Evolutionary conservation across 352 stramenopile genomes (phyloP).

Genomic region (Elongisporangium anandrum): DNA sequence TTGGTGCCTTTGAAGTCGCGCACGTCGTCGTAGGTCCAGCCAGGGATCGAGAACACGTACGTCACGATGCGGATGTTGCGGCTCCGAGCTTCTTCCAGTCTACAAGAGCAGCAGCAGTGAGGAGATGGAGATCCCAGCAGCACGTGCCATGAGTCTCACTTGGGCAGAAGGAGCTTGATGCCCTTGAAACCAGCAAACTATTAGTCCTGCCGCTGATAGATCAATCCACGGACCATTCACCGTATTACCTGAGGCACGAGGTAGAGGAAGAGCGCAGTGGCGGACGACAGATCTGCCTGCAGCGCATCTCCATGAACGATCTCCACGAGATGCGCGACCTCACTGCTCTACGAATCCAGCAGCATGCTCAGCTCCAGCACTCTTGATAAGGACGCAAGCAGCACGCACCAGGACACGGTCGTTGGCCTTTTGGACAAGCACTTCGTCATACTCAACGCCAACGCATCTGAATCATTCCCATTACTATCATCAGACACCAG

Average conservation of each 20-base stretch:
- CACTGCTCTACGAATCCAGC: background rate
- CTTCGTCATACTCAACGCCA: conserved; percentile 73
- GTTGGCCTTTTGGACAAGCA: conserved; percentile 44
- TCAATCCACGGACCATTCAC: conserved; percentile 5
- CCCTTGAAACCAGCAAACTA: conserved; percentile 24
- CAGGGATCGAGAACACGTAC: conserved; percentile 80
- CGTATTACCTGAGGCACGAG: conserved; percentile 60
- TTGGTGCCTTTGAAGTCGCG: conserved; percentile 84
- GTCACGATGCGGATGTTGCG: conserved; percentile 69
- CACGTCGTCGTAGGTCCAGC: conserved; percentile 47
- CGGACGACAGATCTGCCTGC: conserved; percentile 45
- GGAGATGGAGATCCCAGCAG: background rate
- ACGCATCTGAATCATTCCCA: conserved; percentile 36
- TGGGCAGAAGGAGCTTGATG: conserved; percentile 66
- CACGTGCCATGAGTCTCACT: conserved; percentile 22
- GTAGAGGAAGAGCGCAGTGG: conserved; percentile 78
- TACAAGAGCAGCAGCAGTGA: conserved; percentile 11
- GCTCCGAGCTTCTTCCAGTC: conserved; percentile 58
- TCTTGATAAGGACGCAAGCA: background rate
- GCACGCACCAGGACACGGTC: conserved; percentile 32
- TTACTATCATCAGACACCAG: background rate
- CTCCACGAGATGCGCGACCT: conserved; percentile 27
- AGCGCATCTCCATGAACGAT: conserved; percentile 65
- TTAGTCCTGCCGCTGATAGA: background rate
- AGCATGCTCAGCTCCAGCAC: background rate